Evolutionary conservation across 2,329 filamentous ascomycete species (phyloP).

Genomic region (Aspergillus ibericus): DNA sequence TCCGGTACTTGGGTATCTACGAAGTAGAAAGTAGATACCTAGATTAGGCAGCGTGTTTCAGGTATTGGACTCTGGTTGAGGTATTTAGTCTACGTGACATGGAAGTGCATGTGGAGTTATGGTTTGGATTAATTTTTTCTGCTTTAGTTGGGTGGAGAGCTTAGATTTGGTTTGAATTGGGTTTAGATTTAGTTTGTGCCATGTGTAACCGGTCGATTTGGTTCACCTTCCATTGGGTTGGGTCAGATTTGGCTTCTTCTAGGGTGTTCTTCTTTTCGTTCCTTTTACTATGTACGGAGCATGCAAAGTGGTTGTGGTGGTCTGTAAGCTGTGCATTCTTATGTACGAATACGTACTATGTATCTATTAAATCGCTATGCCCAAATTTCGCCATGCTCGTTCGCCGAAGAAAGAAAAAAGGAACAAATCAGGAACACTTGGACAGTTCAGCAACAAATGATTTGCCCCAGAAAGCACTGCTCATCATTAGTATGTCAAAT

Average conservation of each 20-base stretch:
- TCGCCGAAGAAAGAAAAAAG: background rate
- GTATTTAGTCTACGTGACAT: no score
- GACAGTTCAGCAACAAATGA: slow-evolving; percentile 82
- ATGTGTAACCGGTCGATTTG: background rate
- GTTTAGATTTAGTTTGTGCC: background rate
- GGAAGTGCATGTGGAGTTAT: background rate
- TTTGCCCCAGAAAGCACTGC: slow-evolving; percentile 88
- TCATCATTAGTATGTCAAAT: slow-evolving; percentile 21
- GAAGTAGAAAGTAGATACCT: no score
- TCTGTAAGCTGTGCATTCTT: no score
- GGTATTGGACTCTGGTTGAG: background rate
- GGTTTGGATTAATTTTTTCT: background rate
- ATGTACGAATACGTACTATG: background rate
- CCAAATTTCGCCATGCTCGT: background rate
- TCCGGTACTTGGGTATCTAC: background rate
- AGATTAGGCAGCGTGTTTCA: background rate
- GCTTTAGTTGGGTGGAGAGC: no score
- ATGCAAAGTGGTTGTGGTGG: background rate
- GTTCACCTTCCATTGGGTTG: no score
- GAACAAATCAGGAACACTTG: background rate
- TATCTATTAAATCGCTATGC: background rate
- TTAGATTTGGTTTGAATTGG: background rate
- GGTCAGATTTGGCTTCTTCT: background rate
- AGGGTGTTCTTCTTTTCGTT: background rate
- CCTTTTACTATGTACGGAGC: background rate